Evolutionary conservation across 306 rosid species (phyloP).

Genomic region (Begonia fuchsioides): DNA sequence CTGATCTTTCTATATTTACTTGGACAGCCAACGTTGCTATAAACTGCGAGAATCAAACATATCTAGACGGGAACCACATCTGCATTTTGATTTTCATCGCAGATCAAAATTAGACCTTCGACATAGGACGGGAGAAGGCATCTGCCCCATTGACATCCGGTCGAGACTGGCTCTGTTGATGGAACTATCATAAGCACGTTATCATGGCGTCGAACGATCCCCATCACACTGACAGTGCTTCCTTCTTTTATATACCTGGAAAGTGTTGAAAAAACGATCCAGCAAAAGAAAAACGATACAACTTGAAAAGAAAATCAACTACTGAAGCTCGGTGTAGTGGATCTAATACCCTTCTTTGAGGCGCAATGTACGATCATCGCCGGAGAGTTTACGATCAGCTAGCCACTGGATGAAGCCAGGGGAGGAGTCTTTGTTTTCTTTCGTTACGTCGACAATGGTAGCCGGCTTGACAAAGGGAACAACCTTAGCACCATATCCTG

Average conservation of each 20-base stretch:
- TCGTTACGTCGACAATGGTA: constrained; percentile 58
- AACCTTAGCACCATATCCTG: constrained; percentile 89
- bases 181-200: constrained; percentile 92
- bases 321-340: too few relatives aligned
- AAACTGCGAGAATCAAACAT: neutral
- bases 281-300: too few relatives aligned
- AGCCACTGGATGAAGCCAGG: constrained; percentile 85
- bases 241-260: constrained; percentile 88
- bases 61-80: constrained; percentile 82
- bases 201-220: constrained; percentile 82
- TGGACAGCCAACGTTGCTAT: neutral
- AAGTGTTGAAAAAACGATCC: too few relatives aligned
- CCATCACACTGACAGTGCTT: constrained; percentile 92
- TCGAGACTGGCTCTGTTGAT: constrained; percentile 56
- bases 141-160: constrained; percentile 80
- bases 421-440: constrained; percentile 67
- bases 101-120: constrained; percentile 71
- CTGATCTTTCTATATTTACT: constrained; percentile 21
- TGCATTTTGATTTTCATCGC: constrained; percentile 64
- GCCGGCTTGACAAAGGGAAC: constrained; percentile 77
- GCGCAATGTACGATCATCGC: constrained; percentile 70
- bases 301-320: too few relatives aligned
- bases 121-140: constrained; percentile 74
- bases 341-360: constrained; percentile 85
- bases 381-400: constrained; percentile 73